Evolutionary conservation across 768 basidiomycete species (phyloP), one percentile per base, ranked within the genome.

Genomic region (Harrya chromipes): DNA sequence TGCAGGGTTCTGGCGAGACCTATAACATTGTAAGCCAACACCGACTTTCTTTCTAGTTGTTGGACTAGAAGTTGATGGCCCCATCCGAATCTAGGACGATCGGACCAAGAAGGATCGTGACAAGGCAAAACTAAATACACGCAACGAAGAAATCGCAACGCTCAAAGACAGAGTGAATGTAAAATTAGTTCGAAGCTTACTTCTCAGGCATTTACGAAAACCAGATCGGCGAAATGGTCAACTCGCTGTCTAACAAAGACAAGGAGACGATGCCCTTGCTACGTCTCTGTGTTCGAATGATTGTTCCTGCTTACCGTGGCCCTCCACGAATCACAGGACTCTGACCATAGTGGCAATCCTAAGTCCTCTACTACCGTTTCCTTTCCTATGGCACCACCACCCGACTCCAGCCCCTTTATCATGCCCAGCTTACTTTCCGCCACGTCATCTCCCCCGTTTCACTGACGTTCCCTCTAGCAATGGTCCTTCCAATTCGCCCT

Each of bases 51-150:
- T 40, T 20, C 7, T 12, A 2, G n/a, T 6, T 26, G 24, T 20
- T 24, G 23, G 36, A 26, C 12, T 14, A n/a, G 27, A 33, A 6
- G 23, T 2, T 24, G 31, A 6, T 52, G 35, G 11, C 1, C 40
- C 29, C 23, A 27, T 20, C n/a, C 29, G 40, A 40, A 27, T 21
- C 1, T 49, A 90, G 86, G 85, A 88, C 50, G 85, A 89, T 29
- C 78, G 82, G 19, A 83, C 80, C 11, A 86, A 81, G 63, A 80
- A 84, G 40, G 90, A 91, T 47, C 81, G 90, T 9, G 88, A 90
- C 50, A 75, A 82, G 55, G 71, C 75, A 7, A 90, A 87, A 61
- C 83, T 87, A 77, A 84, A 83, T 48, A 73, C 74, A 2, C 68
- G 91, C 9, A 82, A 77, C 62, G 86, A 89, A 34, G 91, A 94